These are phyloP conservation scores for Botryotinia calthae DNA, from an alignment of 2,329 filamentous ascomycete species.

Conservation along the genomic window DNA sequence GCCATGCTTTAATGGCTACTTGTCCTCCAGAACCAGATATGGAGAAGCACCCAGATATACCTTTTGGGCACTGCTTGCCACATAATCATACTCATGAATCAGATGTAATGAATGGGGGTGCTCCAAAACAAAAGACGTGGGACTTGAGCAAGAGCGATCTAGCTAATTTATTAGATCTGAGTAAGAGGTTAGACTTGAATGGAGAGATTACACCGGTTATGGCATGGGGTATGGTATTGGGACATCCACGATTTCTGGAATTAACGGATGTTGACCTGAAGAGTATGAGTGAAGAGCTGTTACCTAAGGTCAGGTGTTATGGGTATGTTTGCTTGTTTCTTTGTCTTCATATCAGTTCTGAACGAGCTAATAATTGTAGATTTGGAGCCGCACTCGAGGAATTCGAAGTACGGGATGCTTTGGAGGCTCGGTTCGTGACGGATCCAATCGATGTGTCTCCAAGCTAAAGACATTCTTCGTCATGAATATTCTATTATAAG, in stretches of 20 bases:
- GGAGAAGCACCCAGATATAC: conserved; percentile 49
- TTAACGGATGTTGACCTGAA: conserved; percentile 68
- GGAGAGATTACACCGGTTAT: conserved; percentile 94
- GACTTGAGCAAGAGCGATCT: conserved; percentile 75
- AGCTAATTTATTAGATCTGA: conserved; percentile 78
- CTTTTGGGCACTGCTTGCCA: conserved; percentile 48
- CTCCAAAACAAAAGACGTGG: conserved; percentile 59
- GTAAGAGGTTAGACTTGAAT: conserved; percentile 75
- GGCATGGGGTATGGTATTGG: conserved; percentile 82
- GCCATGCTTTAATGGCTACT: conserved; percentile 90
- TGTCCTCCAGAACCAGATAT: conserved; percentile 62
- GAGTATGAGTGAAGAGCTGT: conserved; percentile 69
- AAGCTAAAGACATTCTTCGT: not conserved
- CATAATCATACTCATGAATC: conserved; percentile 18
- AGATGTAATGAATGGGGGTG: not conserved
- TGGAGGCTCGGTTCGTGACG: conserved; percentile 29
- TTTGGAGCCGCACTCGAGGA: conserved; percentile 70
- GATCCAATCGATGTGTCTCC: not conserved
- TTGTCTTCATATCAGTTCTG: not conserved
- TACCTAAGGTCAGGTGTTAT: conserved; percentile 84
- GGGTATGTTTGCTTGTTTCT: conserved; percentile 61
- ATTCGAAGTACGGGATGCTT: conserved; percentile 51
- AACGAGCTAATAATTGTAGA: conserved; percentile 40
- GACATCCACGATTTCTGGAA: conserved; percentile 65
- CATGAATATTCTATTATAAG: not conserved